phyloP scores from a whole-genome alignment of 2,329 filamentous ascomycete genomes.

The Sporothrix pallida region DNA sequence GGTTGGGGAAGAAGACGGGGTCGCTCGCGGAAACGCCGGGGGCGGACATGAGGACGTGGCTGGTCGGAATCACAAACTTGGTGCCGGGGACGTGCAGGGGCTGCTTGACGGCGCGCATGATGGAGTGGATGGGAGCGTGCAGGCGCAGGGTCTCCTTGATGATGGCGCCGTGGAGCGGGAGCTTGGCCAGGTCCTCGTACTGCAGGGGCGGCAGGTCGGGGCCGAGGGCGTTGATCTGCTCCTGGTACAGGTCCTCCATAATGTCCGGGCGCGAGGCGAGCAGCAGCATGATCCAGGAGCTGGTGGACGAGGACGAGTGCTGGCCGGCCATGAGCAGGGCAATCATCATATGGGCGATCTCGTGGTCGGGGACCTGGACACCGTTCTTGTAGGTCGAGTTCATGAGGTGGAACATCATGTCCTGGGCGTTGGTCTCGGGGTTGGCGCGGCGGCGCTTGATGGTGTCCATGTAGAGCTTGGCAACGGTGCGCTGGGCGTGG shows the following conservation, averaged over 20 bases:
- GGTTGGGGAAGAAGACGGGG: conserved; percentile 78
- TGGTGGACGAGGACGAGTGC: conserved; percentile 79
- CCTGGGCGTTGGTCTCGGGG: conserved; percentile 56
- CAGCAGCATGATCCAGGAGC: conserved; percentile 76
- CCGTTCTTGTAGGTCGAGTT: conserved; percentile 77
- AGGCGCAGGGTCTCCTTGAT: conserved; percentile 92
- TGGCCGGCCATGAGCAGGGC: conserved; percentile 84
- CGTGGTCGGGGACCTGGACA: conserved; percentile 69
- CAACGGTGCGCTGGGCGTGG: conserved; percentile 73
- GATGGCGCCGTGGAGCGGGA: conserved; percentile 81
- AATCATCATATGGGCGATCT: conserved; percentile 87
- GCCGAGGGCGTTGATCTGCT: conserved; percentile 78
- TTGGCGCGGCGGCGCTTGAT: conserved; percentile 65
- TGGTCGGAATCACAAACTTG: conserved; percentile 79
- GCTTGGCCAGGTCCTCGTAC: conserved; percentile 77
- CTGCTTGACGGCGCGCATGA: conserved; percentile 88
- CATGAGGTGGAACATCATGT: conserved; percentile 86
- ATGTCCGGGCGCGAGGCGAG: conserved; percentile 73
- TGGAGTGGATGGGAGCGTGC: conserved; percentile 92
- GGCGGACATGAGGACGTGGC: conserved; percentile 81
- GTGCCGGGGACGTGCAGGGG: conserved; percentile 85
- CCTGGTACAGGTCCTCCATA: conserved; percentile 72
- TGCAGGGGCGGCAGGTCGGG: conserved; percentile 74
- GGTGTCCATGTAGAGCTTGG: conserved; percentile 75
- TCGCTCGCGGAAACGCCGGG: conserved; percentile 80